Percentiles rank a stretch among this genome's conserved stretches.
phyloP scores from a whole-genome alignment of 1,284 basidiomycete genomes.

The Ustilago esculenta region DNA sequence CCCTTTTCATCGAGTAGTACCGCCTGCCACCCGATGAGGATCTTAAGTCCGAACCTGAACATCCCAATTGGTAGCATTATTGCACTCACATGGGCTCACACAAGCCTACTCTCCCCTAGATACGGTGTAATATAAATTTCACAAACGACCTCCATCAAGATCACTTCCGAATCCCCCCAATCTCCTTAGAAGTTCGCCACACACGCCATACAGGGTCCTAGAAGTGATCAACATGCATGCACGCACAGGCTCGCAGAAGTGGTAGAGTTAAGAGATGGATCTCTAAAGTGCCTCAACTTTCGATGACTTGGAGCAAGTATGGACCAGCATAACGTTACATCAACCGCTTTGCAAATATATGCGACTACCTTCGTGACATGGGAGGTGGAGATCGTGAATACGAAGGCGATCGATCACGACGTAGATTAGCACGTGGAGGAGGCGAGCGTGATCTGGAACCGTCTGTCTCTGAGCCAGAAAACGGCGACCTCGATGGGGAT shows the following conservation, averaged over 20 bases:
- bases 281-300: too few relatives aligned
- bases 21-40: conserved; percentile 41
- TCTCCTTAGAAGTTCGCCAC: too few relatives aligned
- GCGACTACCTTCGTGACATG: not conserved
- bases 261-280: too few relatives aligned
- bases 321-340: too few relatives aligned
- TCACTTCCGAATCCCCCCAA: too few relatives aligned
- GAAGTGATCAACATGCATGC: too few relatives aligned
- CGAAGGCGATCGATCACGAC: conserved; percentile 10
- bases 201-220: too few relatives aligned
- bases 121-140: not conserved
- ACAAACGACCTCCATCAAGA: too few relatives aligned
- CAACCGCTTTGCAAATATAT: not conserved
- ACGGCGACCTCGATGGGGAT: conserved; percentile 13
- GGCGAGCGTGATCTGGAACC: conserved; percentile 20
- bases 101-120: not conserved
- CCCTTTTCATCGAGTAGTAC: conserved; percentile 14
- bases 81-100: not conserved
- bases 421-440: not conserved
- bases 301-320: too few relatives aligned
- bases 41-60: conserved; percentile 22
- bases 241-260: too few relatives aligned
- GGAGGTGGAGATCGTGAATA: conserved; percentile 27
- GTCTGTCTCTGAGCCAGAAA: conserved; percentile 12
- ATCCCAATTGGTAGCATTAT: conserved; percentile 47